These are phyloP conservation scores for Solanum paucissectum DNA, from an alignment of 257 asterid genomes.

Conservation along the genomic window DNA sequence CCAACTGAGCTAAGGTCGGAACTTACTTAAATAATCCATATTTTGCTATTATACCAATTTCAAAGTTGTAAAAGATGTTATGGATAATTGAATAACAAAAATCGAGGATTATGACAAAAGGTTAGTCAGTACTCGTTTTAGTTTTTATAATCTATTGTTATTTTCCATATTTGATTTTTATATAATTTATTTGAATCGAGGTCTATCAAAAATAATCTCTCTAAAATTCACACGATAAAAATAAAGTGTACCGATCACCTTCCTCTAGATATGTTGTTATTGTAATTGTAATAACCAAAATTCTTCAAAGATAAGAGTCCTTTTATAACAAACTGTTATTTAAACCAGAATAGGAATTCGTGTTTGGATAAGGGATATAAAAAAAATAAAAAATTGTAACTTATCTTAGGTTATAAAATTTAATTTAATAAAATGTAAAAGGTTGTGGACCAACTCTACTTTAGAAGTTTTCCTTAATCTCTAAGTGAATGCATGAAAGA, in stretches of 20 bases:
- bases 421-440: not conserved
- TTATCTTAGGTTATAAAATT: not conserved
- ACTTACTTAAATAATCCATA: not conserved
- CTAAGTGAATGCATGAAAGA: not conserved
- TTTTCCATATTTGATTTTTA: not conserved
- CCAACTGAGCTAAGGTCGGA: not conserved
- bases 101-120: not conserved
- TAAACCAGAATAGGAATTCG: not conserved
- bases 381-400: not conserved
- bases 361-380: not conserved
- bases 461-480: conserved; percentile 7
- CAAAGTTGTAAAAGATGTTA: no score
- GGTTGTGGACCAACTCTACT: not conserved
- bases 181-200: not conserved
- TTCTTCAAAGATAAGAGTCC: not conserved
- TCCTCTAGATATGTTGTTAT: not conserved
- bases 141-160: not conserved
- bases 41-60: rapidly evolving
- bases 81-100: not conserved
- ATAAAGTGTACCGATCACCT: not conserved
- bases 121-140: not conserved
- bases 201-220: not conserved
- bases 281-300: not conserved
- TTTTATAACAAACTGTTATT: not conserved
- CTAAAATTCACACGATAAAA: rapidly evolving